Evolutionary conservation across 176 grass and related monocot species (phyloP).

Genomic region (Paspalum vaginatum): DNA sequence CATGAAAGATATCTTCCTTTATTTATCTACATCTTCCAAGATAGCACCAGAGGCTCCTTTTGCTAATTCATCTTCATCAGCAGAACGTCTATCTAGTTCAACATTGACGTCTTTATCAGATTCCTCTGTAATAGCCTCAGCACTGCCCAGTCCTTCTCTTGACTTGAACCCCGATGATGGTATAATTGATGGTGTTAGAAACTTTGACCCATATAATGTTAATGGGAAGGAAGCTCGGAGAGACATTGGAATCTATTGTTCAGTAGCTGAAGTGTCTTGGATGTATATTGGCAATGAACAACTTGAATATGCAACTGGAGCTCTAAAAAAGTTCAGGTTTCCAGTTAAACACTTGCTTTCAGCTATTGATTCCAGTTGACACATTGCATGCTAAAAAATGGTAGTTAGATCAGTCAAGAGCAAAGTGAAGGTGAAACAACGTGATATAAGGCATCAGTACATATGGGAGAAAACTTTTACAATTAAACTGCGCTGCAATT

Average conservation of each 20-base stretch:
- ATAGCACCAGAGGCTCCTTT: conserved; percentile 46
- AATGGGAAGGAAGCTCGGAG: conserved; percentile 68
- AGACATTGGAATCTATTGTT: conserved; percentile 80
- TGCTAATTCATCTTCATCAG: conserved; percentile 68
- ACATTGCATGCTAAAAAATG: background rate
- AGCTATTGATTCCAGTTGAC: conserved; percentile 15
- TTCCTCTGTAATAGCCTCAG: conserved; percentile 59
- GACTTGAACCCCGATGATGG: conserved; percentile 48
- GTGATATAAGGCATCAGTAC: background rate
- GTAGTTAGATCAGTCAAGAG: background rate
- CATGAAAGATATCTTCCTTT: conserved; percentile 93
- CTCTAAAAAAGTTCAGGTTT: conserved; percentile 92
- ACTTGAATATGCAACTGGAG: conserved; percentile 85
- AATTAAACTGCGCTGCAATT: background rate
- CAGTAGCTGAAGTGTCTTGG: conserved; percentile 82
- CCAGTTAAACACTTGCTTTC: conserved; percentile 19
- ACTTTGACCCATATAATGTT: conserved; percentile 80
- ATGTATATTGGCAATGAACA: conserved; percentile 89
- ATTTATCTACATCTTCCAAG: conserved; percentile 80
- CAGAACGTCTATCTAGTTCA: conserved; percentile 53
- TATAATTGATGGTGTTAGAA: conserved; percentile 48
- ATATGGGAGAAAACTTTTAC: conserved; percentile 10
- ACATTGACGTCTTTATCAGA: conserved; percentile 67
- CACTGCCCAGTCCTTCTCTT: conserved; percentile 62
- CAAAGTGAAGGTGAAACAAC: background rate